Evolutionary conservation across 352 stramenopile genomes (phyloP).

Genomic region (Pseudoperonospora humuli): DNA sequence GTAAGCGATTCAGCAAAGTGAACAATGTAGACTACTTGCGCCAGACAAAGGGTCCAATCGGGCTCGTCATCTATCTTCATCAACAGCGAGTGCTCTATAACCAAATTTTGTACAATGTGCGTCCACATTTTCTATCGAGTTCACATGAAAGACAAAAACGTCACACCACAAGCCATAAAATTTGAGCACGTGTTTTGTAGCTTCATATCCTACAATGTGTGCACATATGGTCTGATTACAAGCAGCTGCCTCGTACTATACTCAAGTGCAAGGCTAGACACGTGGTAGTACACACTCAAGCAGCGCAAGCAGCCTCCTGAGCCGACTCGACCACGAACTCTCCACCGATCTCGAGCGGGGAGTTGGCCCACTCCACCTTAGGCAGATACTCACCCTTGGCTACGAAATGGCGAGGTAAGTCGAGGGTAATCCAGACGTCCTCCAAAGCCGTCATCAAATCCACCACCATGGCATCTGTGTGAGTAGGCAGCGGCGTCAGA

Average conservation of each 20-base stretch:
- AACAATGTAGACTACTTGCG: no score
- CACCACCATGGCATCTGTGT: constrained; percentile 85
- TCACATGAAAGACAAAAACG: no score
- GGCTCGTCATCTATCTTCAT: no score
- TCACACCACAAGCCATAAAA: no score
- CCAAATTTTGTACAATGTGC: no score
- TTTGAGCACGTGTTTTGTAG: no score
- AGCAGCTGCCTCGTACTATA: constrained; percentile 6
- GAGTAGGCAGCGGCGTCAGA: constrained; percentile 80
- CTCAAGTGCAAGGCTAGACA: constrained; percentile 6
- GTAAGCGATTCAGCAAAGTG: no score
- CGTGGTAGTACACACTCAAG: constrained; percentile 13
- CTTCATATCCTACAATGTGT: no score
- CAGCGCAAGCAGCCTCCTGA: constrained; percentile 24
- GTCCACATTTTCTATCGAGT: no score
- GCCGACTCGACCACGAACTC: constrained; percentile 36
- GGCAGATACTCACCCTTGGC: constrained; percentile 63
- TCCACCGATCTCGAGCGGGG: constrained; percentile 29
- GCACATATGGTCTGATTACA: no score
- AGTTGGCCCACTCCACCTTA: constrained; percentile 76
- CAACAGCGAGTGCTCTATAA: no score
- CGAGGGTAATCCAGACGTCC: constrained; percentile 83
- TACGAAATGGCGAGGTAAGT: constrained; percentile 59
- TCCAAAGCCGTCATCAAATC: constrained; percentile 75
- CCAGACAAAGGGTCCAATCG: no score